Base-by-base conservation (phyloP, 2,329 filamentous ascomycete genomes). In the Lachnellula hyalina region DNA sequence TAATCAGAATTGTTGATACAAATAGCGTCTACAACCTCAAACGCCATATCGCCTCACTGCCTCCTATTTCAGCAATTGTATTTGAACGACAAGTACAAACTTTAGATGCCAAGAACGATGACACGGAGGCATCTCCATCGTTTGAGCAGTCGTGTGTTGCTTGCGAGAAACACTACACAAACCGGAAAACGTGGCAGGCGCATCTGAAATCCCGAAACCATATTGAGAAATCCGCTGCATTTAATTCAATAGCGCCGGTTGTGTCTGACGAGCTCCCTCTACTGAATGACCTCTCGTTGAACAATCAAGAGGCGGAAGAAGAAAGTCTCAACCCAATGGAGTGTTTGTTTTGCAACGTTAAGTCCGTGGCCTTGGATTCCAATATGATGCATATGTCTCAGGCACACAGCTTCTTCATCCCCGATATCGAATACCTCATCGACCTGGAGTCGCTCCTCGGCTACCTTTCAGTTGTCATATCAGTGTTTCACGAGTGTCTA, bases 401-500 rank as follows among this genome's bases (percentile, higher is more conserved):
- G 17, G 54, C 67, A 2, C 79, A 83, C 58, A 71, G 77, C 42
- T 67, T 82, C 3, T 70, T 74, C 48, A 62, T 81, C 15, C 74
- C 73, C 0, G 64, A 73, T 28, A 64, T 60, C 34, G 56, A 72
- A 1, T 63, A 69, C 9, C 67, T 82, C 0, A 74, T 79, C 9
- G 77, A 81, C 52, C 56, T 75, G 2, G 74, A 75, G 36, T 74
- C 75, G 0, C 64, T 82, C 2, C 66, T 81, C 36, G 60, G 68
- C 41, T 80, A 80, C 52, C 65, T 81, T 0, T 71, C 76, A 51
- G 70, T 79, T 8, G 65, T 82, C 19, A 74, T 82, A 14, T 74
- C 69, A 19, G 71, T 65, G 0, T 80, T 78, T 52, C 68, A 69
- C 17, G 77, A 81, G 63, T 83, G 80, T 55, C 68, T 82, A 38